A percentile compares a stretch with the other conserved stretches of the same genome.
Evolutionary conservation across 345 rosid species (phyloP).

Genomic region (Gossypium anomalum): DNA sequence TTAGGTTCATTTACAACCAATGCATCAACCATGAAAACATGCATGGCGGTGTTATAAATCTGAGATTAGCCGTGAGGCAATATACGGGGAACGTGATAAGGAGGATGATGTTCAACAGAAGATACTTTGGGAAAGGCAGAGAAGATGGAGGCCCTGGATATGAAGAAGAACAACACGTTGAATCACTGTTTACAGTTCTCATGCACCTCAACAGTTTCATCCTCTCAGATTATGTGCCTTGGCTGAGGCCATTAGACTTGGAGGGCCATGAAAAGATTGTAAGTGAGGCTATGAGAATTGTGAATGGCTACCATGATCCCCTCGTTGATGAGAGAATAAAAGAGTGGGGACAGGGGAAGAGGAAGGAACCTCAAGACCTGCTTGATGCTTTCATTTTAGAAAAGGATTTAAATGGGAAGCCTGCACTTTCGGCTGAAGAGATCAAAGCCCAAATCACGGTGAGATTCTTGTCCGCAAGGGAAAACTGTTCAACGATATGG

Average conservation of each 20-base stretch:
- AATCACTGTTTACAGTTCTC: slow-evolving; percentile 22
- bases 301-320: not conserved
- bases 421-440: slow-evolving; percentile 1
- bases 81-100: slow-evolving; percentile 12
- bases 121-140: slow-evolving; percentile 21
- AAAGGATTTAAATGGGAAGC: not conserved
- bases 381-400: slow-evolving; percentile 11
- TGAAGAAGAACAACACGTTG: slow-evolving; percentile 12
- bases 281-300: not conserved
- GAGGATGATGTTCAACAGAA: slow-evolving; percentile 21
- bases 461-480: not conserved
- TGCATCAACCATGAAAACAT: not conserved
- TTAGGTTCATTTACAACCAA: slow-evolving; percentile 32
- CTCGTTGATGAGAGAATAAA: not conserved
- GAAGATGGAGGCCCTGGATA: slow-evolving; percentile 26
- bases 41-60: not conserved
- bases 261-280: slow-evolving; percentile 3
- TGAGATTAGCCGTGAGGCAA: not conserved
- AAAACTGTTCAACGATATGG: no score
- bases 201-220: not conserved
- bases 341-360: not conserved
- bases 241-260: not conserved
- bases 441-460: slow-evolving; percentile 10
- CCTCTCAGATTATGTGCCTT: not conserved
- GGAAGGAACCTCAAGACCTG: not conserved